Evolutionary conservation across 164 flowering plant genomes (phyloP), one percentile per base, ranked within the genome.

Genomic region (Annona squamosa): DNA sequence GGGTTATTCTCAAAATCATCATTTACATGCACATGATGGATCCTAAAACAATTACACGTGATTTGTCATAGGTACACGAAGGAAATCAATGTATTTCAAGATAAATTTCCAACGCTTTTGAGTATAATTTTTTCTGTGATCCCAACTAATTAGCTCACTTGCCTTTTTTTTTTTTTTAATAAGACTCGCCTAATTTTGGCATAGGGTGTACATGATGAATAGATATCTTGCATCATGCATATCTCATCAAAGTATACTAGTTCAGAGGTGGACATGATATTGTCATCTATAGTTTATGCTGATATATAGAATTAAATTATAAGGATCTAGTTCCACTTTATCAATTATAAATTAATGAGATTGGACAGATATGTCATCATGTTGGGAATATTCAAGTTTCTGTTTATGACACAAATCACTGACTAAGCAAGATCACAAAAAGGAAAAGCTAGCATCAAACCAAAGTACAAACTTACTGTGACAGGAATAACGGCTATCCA

Each of bases 401-500:
- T n/a, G 18, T 46, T 68, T 68, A 6, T 19, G 19, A 5, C 3
- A 19, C 19, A 68, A 18, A 68, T 12, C 9, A 3, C 46, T 68
- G 37, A 17, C 52, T 47, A 56, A 41, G 18, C 19, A n/a, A 42
- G 10, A 42, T 3, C 46, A 68, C n/a, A 46, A 1, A 13, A 48
- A 48, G n/a, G 18, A 67, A 3, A 42, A 41, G 46, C 4, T 0
- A 52, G 5, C 5, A 52, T 26, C 19, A 43, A 26, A 46, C 48
- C 9, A 48, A 71, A 52, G n/a, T 17, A 42, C 37, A 18, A 63
- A 86, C 99, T 89, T 82, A 93, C 99, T 44, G 90, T 76, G 43
- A 90, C 71, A 3, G 99, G 99, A 78, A 93, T 86, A 77, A 91
- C 86, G 37, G 99, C 98, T 73, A 95, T 95, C 99, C 99, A 95